Evolutionary conservation across 108 stramenopile genomes (phyloP).

Genomic region (Nitzschia inconspicua): DNA sequence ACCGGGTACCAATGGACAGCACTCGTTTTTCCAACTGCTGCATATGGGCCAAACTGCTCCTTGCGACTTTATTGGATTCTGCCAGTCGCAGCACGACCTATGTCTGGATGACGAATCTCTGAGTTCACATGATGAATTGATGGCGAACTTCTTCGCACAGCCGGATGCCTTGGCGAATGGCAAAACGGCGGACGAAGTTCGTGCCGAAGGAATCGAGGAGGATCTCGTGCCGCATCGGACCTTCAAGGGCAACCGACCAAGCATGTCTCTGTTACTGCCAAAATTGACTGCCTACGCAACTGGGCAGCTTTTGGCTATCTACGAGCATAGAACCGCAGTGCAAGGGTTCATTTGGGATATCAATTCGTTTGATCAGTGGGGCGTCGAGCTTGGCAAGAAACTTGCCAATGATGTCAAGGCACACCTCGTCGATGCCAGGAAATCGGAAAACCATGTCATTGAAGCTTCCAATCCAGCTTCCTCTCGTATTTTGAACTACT

Average conservation of each 20-base stretch:
- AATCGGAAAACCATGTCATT: slow-evolving; percentile 41
- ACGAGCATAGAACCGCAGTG: slow-evolving; percentile 98
- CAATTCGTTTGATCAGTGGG: slow-evolving; percentile 99
- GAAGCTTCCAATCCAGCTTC: slow-evolving; percentile 73
- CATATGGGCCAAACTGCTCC: slow-evolving; percentile 98
- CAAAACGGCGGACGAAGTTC: slow-evolving; percentile 87
- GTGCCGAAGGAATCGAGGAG: slow-evolving; percentile 88
- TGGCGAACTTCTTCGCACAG: slow-evolving; percentile 99
- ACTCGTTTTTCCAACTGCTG: slow-evolving; percentile 98
- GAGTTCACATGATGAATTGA: slow-evolving; percentile 98
- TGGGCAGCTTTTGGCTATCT: slow-evolving; percentile 94
- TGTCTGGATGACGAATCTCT: slow-evolving; percentile 86
- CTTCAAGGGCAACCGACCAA: slow-evolving; percentile 97
- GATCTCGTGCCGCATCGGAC: slow-evolving; percentile 88
- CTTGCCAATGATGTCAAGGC: slow-evolving; percentile 88
- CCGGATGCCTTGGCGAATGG: slow-evolving; percentile 97
- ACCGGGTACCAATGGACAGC: slow-evolving; percentile 99
- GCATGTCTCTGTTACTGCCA: slow-evolving; percentile 90
- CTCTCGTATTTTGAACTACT: slow-evolving; percentile 82
- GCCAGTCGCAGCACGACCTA: slow-evolving; percentile 81
- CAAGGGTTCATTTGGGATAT: slow-evolving; percentile 99
- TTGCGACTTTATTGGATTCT: slow-evolving; percentile 96
- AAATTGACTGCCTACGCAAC: slow-evolving; percentile 91
- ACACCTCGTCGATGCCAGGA: slow-evolving; percentile 63
- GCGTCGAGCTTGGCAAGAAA: slow-evolving; percentile 99